Percentiles rank a stretch among this genome's conserved stretches.
Conservation (phyloP, 2,329 filamentous ascomycete species). For the Metarhizium brunneum region DNA sequence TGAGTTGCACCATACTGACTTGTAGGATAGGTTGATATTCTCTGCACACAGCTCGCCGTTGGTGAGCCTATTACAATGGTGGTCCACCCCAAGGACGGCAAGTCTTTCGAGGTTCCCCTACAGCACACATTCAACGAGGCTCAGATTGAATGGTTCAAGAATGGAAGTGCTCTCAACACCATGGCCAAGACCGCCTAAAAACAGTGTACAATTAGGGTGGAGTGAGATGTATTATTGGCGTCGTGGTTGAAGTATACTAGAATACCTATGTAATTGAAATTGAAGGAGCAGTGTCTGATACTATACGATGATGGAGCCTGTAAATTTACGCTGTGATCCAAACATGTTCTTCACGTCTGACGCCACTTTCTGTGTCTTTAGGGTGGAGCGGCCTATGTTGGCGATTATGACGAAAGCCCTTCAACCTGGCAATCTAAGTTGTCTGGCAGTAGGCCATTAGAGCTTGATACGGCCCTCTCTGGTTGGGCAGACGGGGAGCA, state of each 20-base stretch:
- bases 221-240: not conserved
- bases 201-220: conserved; percentile 13
- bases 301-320: not conserved
- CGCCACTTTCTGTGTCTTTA: too few species aligned
- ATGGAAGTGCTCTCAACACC: conserved; percentile 93
- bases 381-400: too few species aligned
- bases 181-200: conserved; percentile 66
- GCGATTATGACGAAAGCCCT: too few species aligned
- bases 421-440: too few species aligned
- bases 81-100: conserved; percentile 84
- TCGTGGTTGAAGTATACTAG: not conserved
- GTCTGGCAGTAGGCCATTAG: too few species aligned
- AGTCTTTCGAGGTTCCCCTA: conserved; percentile 73
- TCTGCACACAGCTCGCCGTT: conserved; percentile 81
- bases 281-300: not conserved
- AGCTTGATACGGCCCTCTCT: too few species aligned
- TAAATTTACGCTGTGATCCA: not conserved
- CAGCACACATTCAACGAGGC: conserved; percentile 96
- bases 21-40: conserved; percentile 57
- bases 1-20: conserved; percentile 12
- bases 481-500: too few species aligned
- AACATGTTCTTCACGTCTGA: not conserved
- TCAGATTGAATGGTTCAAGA: conserved; percentile 99
- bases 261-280: not conserved
- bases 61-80: conserved; percentile 87